Evolutionary conservation across 2,329 filamentous ascomycete genomes (phyloP).

Genomic region (Colletotrichum tropicicola): DNA sequence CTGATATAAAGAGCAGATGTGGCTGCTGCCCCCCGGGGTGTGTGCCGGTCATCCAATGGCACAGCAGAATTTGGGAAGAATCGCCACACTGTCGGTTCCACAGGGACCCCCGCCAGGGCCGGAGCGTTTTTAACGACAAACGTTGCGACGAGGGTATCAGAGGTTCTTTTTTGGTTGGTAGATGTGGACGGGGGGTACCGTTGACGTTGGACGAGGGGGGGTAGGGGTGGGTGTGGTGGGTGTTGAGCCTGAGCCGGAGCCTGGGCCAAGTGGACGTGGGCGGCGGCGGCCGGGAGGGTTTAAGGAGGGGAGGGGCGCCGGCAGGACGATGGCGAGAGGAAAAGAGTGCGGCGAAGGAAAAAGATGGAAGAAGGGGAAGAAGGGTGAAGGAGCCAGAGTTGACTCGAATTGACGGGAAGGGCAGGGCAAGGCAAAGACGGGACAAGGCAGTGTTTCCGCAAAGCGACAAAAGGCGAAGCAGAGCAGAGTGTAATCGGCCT

Average conservation of each 20-base stretch:
- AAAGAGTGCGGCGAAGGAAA: background rate
- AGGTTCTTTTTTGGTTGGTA: conserved; percentile 18
- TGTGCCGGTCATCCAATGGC: conserved; percentile 20
- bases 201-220: background rate
- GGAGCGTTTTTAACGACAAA: conserved; percentile 29
- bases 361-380: background rate
- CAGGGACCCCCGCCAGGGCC: conserved; percentile 19
- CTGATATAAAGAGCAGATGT: conserved; percentile 31
- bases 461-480: background rate
- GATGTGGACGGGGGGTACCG: conserved; percentile 1
- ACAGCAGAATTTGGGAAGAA: background rate
- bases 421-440: conserved; percentile 7
- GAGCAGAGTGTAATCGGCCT: conserved; percentile 18
- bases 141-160: conserved; percentile 18
- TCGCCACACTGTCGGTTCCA: conserved; percentile 26
- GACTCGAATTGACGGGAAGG: background rate
- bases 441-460: background rate
- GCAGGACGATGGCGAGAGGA: background rate
- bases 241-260: background rate
- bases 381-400: background rate
- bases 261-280: background rate
- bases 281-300: background rate
- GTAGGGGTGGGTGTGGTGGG: background rate
- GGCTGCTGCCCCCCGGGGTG: conserved; percentile 24
- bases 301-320: conserved; percentile 9